Conservation (phyloP, 2,329 filamentous ascomycete genomes). For the Dactylonectria estremocensis region DNA sequence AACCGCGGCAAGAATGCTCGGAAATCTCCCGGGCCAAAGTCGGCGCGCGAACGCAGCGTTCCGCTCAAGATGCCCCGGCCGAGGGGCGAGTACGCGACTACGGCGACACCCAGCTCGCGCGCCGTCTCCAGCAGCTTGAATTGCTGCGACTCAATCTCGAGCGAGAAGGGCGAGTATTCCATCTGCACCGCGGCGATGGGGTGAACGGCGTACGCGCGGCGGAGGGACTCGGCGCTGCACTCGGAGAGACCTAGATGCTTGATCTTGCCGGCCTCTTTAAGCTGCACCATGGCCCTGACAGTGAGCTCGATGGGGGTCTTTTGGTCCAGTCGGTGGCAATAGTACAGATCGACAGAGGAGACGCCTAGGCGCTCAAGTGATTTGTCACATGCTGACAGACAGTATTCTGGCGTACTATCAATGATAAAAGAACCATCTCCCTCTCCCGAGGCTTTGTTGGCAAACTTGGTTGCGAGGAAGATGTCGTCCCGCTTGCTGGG, state of each 20-base stretch:
- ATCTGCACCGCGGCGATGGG: slow-evolving; percentile 66
- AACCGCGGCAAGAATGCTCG: slow-evolving; percentile 29
- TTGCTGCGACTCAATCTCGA: slow-evolving; percentile 69
- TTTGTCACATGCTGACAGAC: slow-evolving; percentile 41
- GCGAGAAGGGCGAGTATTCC: slow-evolving; percentile 66
- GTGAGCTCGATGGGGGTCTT: slow-evolving; percentile 63
- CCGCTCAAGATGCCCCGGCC: slow-evolving; percentile 71
- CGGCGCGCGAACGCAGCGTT: slow-evolving; percentile 58
- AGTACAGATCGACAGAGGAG: slow-evolving; percentile 67
- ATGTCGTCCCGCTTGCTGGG: slow-evolving; percentile 54
- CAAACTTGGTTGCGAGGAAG: slow-evolving; percentile 58
- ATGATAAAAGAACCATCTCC: slow-evolving; percentile 4
- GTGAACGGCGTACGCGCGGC: slow-evolving; percentile 63
- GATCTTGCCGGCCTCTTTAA: slow-evolving; percentile 65
- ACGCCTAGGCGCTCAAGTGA: slow-evolving; percentile 55
- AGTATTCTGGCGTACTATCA: slow-evolving; percentile 46
- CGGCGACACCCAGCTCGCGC: slow-evolving; percentile 68
- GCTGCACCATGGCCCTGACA: slow-evolving; percentile 59
- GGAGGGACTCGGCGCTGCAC: slow-evolving; percentile 3
- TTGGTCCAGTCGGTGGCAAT: slow-evolving; percentile 63
- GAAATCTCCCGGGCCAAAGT: slow-evolving; percentile 54
- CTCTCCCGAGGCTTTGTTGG: neutral
- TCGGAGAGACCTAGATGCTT: slow-evolving; percentile 61
- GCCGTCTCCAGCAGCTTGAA: slow-evolving; percentile 65
- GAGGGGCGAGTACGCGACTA: slow-evolving; percentile 71